Evolutionary conservation across 2,329 filamentous ascomycete genomes (phyloP).

Genomic region (Lasiodiplodia hormozganensis): DNA sequence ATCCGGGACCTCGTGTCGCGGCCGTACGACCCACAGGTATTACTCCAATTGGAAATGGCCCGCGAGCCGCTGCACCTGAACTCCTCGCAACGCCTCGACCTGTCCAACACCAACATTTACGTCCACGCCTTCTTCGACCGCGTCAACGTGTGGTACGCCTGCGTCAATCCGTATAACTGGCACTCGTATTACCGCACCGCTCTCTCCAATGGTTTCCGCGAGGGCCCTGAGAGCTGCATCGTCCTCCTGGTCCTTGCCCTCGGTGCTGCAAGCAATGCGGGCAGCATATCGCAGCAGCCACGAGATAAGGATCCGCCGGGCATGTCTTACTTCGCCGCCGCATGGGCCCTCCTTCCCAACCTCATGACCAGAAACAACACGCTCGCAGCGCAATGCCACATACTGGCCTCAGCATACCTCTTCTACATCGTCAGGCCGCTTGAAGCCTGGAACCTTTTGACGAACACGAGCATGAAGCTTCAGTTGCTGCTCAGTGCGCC

Average conservation of each 20-base stretch:
- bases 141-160: slow-evolving; percentile 86
- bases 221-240: slow-evolving; percentile 82
- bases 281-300: slow-evolving; percentile 76
- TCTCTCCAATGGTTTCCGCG: slow-evolving; percentile 75
- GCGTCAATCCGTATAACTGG: slow-evolving; percentile 84
- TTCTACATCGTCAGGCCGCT: slow-evolving; percentile 83
- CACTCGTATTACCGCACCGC: slow-evolving; percentile 76
- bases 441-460: slow-evolving; percentile 82
- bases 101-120: slow-evolving; percentile 76
- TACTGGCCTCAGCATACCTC: slow-evolving; percentile 80
- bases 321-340: slow-evolving; percentile 79
- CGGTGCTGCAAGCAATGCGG: slow-evolving; percentile 76
- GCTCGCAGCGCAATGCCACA: slow-evolving; percentile 78
- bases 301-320: slow-evolving; percentile 75
- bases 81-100: slow-evolving; percentile 68
- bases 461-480: slow-evolving; percentile 80
- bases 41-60: slow-evolving; percentile 81
- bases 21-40: slow-evolving; percentile 80
- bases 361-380: slow-evolving; percentile 83
- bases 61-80: slow-evolving; percentile 72
- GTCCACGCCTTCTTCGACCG: slow-evolving; percentile 81
- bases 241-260: slow-evolving; percentile 79
- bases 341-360: slow-evolving; percentile 77
- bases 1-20: slow-evolving; percentile 79
- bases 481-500: slow-evolving; percentile 79